A percentile compares a stretch with the other conserved stretches of the same genome.
Evolutionary conservation across 2,329 filamentous ascomycete genomes (phyloP).

Genomic region (Diaporthe ilicicola): DNA sequence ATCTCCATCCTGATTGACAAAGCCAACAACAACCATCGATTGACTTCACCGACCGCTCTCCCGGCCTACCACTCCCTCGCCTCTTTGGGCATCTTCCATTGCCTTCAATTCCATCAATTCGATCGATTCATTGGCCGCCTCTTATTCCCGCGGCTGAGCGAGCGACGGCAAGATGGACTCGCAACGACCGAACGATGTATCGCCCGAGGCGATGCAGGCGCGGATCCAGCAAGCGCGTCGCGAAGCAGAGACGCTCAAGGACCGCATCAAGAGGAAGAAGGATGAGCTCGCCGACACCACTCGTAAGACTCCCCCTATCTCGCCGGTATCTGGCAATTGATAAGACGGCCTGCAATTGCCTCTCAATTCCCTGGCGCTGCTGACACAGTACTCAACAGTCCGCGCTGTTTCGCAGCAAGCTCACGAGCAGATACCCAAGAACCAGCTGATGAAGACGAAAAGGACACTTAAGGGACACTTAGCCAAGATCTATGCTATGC

Average conservation of each 20-base stretch:
- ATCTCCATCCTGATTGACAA: constrained; percentile 28
- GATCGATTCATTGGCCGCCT: constrained; percentile 32
- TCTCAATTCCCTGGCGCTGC: constrained; percentile 10
- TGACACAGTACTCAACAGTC: constrained; percentile 63
- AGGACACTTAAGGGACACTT: constrained; percentile 96
- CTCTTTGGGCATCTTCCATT: constrained; percentile 12
- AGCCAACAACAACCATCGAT: constrained; percentile 26
- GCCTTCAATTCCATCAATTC: constrained; percentile 20
- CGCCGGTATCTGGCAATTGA: constrained; percentile 24
- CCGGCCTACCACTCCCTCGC: constrained; percentile 26
- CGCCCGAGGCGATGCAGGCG: constrained; percentile 86
- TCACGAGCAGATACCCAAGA: constrained; percentile 90
- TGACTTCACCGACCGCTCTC: constrained; percentile 27
- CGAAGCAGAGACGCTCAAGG: constrained; percentile 97
- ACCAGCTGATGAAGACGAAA: constrained; percentile 95
- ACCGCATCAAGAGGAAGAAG: constrained; percentile 99
- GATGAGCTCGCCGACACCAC: constrained; percentile 98
- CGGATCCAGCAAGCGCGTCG: constrained; percentile 91
- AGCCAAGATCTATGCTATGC: constrained; percentile 99
- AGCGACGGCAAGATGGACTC: constrained; percentile 56
- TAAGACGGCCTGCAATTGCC: constrained; percentile 1
- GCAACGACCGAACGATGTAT: constrained; percentile 69
- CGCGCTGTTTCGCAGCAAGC: constrained; percentile 91
- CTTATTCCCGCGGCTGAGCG: constrained; percentile 32
- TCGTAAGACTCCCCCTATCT: constrained; percentile 71